These are phyloP conservation scores for Mycena galopus DNA, from an alignment of 768 basidiomycete genomes.

Conservation along the genomic window DNA sequence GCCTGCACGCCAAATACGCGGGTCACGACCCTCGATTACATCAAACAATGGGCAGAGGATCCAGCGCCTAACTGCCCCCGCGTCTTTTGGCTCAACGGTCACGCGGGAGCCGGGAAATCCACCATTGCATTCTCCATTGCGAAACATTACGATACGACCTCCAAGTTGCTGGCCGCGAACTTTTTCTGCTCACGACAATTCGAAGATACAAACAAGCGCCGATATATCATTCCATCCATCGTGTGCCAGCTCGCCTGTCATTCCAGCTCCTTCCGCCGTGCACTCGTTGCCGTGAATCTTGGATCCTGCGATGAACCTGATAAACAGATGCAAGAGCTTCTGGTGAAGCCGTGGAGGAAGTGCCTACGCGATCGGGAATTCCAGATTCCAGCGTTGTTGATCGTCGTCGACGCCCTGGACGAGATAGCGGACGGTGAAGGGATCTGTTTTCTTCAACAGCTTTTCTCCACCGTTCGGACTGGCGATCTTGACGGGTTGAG, in stretches of 20 bases:
- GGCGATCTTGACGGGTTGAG: slow-evolving; percentile 32
- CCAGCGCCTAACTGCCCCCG: slow-evolving; percentile 30
- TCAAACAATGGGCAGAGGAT: slow-evolving; percentile 43
- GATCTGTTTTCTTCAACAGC: slow-evolving; percentile 30
- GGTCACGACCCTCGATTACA: slow-evolving; percentile 37
- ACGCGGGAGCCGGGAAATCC: slow-evolving; percentile 32
- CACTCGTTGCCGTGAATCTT: slow-evolving; percentile 27
- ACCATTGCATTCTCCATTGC: slow-evolving; percentile 45
- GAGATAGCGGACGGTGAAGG: slow-evolving; percentile 37
- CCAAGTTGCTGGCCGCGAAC: slow-evolving; percentile 40
- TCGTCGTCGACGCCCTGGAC: slow-evolving; percentile 44
- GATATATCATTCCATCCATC: slow-evolving; percentile 15
- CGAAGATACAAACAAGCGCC: slow-evolving; percentile 29
- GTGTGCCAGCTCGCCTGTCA: slow-evolving; percentile 22
- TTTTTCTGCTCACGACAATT: slow-evolving; percentile 48
- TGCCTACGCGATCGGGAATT: slow-evolving; percentile 2
- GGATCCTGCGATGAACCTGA: slow-evolving; percentile 17
- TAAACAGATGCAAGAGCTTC: slow-evolving; percentile 36
- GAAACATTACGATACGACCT: slow-evolving; percentile 25
- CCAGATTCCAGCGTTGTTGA: slow-evolving; percentile 29
- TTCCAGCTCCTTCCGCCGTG: slow-evolving; percentile 38
- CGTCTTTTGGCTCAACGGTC: slow-evolving; percentile 13
- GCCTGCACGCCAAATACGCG: slow-evolving; percentile 44
- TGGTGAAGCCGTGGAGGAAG: slow-evolving; percentile 39
- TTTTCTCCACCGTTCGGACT: not conserved